Conservation (phyloP, 2,329 filamentous ascomycete genomes). For the Cadophora luteo-olivacea region DNA sequence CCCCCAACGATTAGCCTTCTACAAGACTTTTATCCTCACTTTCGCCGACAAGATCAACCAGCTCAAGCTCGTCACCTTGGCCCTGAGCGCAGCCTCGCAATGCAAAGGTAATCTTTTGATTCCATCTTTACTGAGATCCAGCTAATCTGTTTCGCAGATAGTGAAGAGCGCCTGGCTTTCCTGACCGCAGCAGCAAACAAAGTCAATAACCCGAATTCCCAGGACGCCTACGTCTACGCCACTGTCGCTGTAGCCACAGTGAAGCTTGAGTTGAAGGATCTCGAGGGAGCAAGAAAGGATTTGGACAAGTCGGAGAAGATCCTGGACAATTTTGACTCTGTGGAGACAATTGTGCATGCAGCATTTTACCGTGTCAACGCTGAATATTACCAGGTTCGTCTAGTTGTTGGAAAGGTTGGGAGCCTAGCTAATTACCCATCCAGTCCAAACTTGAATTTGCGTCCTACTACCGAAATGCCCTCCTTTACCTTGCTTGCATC, state of each 20-base stretch:
- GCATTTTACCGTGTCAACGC: conserved; percentile 96
- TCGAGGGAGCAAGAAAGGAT: conserved; percentile 84
- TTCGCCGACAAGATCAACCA: conserved; percentile 99
- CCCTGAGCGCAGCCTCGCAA: conserved; percentile 84
- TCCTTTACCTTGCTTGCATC: conserved; percentile 96
- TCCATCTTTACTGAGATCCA: conserved; percentile 4
- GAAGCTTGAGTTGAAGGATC: conserved; percentile 79
- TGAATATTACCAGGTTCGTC: conserved; percentile 82
- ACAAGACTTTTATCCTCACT: conserved; percentile 92
- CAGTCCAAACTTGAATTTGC: conserved; percentile 88
- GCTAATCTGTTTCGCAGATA: conserved; percentile 61
- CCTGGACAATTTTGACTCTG: conserved; percentile 89
- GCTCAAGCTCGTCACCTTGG: conserved; percentile 92
- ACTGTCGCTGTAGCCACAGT: conserved; percentile 88
- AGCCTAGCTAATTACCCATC: conserved; percentile 30
- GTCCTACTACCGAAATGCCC: conserved; percentile 95
- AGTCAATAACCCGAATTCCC: conserved; percentile 89
- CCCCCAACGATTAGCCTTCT: conserved; percentile 85
- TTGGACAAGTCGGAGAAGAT: conserved; percentile 87
- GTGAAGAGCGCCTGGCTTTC: conserved; percentile 85
- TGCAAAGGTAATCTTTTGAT: conserved; percentile 67
- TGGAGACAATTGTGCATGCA: conserved; percentile 94
- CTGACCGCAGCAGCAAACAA: conserved; percentile 82
- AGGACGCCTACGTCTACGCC: conserved; percentile 95
- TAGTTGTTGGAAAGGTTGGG: background rate